A percentile compares a stretch with the other conserved stretches of the same genome.
Conservation (phyloP, 495 filamentous ascomycete species). For the Talaromyces stipitatus region DNA sequence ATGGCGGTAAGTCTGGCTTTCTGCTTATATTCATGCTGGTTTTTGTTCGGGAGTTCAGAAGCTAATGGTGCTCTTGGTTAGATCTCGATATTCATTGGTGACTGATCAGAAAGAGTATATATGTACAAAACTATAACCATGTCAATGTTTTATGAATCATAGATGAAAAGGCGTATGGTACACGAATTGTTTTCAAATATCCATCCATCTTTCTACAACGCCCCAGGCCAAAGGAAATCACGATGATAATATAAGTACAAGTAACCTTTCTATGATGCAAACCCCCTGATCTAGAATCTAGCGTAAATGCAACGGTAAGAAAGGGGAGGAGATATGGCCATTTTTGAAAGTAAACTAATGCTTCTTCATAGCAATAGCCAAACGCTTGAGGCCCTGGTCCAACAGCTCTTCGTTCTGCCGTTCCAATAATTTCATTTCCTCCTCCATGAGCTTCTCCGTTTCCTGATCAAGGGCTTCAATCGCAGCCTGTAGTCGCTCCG, state of each 20-base stretch:
- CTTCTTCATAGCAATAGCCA: conserved; percentile 11
- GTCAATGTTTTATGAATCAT: background rate
- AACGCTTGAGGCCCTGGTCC: conserved; percentile 25
- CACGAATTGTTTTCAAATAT: background rate
- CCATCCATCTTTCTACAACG: background rate
- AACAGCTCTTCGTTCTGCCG: conserved; percentile 18
- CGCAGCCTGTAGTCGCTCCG: conserved; percentile 30
- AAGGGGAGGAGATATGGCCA: background rate
- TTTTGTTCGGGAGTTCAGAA: background rate
- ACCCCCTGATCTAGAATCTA: background rate
- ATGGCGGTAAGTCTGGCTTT: conserved; percentile 71
- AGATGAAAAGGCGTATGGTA: background rate
- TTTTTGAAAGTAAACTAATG: background rate
- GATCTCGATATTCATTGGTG: conserved; percentile 39
- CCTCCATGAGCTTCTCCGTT: conserved; percentile 5
- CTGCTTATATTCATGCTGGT: background rate
- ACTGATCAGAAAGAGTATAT: conserved; percentile 10
- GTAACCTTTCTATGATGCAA: background rate
- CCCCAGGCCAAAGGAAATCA: background rate
- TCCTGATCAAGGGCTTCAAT: conserved; percentile 27
- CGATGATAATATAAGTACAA: background rate
- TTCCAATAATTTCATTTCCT: conserved; percentile 1
- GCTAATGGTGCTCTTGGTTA: conserved; percentile 6
- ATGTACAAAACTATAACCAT: background rate
- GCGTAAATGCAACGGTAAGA: background rate